Conservation (phyloP, 1,139 yeast species). For the Candida sp. region DNA sequence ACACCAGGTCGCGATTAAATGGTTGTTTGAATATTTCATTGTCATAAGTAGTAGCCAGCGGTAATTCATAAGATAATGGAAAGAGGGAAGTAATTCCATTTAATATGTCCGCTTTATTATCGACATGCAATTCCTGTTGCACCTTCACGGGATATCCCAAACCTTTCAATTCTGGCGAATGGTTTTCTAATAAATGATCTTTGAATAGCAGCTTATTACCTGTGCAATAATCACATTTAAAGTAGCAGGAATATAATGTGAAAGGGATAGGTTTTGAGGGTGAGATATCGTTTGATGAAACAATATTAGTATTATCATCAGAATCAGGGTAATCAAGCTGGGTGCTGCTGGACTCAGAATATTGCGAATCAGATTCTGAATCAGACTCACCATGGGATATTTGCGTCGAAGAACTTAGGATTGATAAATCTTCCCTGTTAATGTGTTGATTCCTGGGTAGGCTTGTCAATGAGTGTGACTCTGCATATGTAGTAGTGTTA, state of each 20-base stretch:
- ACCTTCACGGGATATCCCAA: constrained; percentile 33
- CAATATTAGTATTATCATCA: background rate
- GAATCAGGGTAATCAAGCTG: background rate
- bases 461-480: too few species aligned
- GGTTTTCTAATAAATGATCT: constrained; percentile 27
- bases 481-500: background rate
- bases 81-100: constrained; percentile 17
- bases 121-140: constrained; percentile 5
- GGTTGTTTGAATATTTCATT: background rate
- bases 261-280: background rate
- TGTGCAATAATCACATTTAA: constrained; percentile 29
- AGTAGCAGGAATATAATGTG: constrained; percentile 7
- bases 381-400: background rate
- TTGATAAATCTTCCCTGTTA: background rate
- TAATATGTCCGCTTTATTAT: constrained; percentile 7
- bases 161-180: constrained; percentile 17
- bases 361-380: background rate
- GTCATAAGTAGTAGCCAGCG: constrained; percentile 5
- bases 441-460: background rate
- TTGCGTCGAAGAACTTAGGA: background rate
- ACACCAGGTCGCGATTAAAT: background rate
- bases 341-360: background rate
- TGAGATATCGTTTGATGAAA: background rate
- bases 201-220: constrained; percentile 28
- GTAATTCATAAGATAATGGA: constrained; percentile 23